These are phyloP conservation scores for Diaporthe sp. DNA, from an alignment of 2,329 filamentous ascomycete species.

Conservation along the genomic window DNA sequence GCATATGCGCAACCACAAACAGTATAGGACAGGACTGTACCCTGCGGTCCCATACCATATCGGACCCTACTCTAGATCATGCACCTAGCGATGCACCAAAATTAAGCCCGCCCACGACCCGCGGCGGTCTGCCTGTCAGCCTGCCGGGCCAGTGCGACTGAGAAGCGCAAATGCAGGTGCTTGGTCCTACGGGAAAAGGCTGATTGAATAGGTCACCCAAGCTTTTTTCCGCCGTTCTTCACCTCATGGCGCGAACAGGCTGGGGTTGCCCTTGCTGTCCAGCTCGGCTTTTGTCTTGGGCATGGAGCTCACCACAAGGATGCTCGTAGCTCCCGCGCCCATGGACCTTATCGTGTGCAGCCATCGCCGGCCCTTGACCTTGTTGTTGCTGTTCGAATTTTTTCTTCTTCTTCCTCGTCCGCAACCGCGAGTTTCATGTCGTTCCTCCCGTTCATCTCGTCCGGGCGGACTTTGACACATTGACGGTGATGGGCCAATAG, in stretches of 20 bases:
- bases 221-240: constrained; percentile 15
- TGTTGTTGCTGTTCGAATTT: constrained; percentile 2
- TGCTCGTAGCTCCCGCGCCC: constrained; percentile 26
- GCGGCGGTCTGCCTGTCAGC: constrained; percentile 18
- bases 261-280: constrained; percentile 28
- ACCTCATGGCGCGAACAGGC: neutral
- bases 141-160: constrained; percentile 1
- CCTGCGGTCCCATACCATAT: neutral
- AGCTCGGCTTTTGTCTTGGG: constrained; percentile 8
- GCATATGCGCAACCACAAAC: neutral
- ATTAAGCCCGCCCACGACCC: neutral
- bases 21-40: constrained; percentile 1
- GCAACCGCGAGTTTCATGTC: constrained; percentile 1
- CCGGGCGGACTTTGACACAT: constrained; percentile 4
- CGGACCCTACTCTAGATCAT: constrained; percentile 7
- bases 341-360: constrained; percentile 18
- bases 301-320: constrained; percentile 27
- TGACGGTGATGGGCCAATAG: constrained; percentile 9
- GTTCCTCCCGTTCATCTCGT: constrained; percentile 5
- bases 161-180: constrained; percentile 8
- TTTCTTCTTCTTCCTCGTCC: neutral
- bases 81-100: neutral
- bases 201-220: constrained; percentile 18
- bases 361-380: constrained; percentile 12
- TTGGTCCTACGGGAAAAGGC: constrained; percentile 14